Evolutionary conservation across 805 yeast species (phyloP).

Genomic region (Starmerella vaccinii): DNA sequence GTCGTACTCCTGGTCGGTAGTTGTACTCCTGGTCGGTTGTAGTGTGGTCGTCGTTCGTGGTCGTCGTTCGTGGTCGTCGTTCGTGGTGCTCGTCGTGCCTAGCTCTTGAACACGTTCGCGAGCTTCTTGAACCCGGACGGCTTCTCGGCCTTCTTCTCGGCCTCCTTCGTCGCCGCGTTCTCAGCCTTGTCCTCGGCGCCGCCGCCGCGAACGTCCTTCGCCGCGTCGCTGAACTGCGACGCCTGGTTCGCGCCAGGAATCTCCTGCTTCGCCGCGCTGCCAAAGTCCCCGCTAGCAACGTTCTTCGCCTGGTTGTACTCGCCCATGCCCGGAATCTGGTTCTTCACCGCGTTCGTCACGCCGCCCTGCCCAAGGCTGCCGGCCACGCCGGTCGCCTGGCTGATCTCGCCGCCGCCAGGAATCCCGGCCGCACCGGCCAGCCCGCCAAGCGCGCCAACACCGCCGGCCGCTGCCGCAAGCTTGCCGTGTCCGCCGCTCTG

Average conservation of each 20-base stretch:
- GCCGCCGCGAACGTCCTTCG: conserved; percentile 12
- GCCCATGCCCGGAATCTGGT: conserved; percentile 12
- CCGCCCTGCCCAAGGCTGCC: conserved; percentile 7
- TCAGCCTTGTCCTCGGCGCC: conserved; percentile 7
- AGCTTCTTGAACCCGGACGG: conserved; percentile 14
- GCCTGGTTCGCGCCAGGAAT: conserved; percentile 16
- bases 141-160: conserved; percentile 12
- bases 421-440: conserved; percentile 13
- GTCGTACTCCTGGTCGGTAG: not conserved
- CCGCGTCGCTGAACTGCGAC: conserved; percentile 4
- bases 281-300: conserved; percentile 6
- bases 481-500: not conserved
- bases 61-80: too few relatives aligned
- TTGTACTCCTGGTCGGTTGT: not conserved
- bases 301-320: conserved; percentile 12
- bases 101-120: conserved; percentile 16
- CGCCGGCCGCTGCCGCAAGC: conserved; percentile 13
- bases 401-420: conserved; percentile 12
- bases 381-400: conserved; percentile 1
- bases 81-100: not conserved
- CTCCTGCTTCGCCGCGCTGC: conserved; percentile 14
- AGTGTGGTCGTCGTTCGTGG: too few relatives aligned
- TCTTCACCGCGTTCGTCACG: conserved; percentile 5
- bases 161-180: conserved; percentile 2
- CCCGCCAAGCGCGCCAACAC: conserved; percentile 11